Conservation (phyloP, 2,329 filamentous ascomycete genomes). For the Clarireedia paspali region DNA sequence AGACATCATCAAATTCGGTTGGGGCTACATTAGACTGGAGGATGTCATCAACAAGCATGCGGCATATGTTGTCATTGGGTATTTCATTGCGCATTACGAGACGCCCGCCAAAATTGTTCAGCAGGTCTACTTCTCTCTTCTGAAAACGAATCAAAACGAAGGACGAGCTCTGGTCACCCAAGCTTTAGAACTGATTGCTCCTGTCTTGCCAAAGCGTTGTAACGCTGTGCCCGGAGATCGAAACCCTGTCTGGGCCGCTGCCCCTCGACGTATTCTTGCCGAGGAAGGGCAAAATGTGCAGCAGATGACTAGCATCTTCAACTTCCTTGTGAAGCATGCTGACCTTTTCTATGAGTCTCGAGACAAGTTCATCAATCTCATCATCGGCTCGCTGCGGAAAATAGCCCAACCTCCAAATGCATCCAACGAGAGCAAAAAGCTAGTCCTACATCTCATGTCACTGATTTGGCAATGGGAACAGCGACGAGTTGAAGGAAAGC, state of each 20-base stretch:
- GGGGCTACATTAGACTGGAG: slow-evolving; percentile 97
- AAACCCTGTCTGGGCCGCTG: slow-evolving; percentile 80
- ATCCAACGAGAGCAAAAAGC: slow-evolving; percentile 84
- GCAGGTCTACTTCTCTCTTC: slow-evolving; percentile 85
- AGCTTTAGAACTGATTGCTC: slow-evolving; percentile 89
- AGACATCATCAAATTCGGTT: slow-evolving; percentile 98
- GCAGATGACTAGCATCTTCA: slow-evolving; percentile 95
- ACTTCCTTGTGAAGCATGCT: slow-evolving; percentile 88
- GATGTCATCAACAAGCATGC: slow-evolving; percentile 99
- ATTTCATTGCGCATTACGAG: slow-evolving; percentile 96
- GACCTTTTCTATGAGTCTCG: slow-evolving; percentile 91
- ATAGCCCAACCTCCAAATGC: slow-evolving; percentile 76
- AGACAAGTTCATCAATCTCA: slow-evolving; percentile 82
- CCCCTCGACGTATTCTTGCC: slow-evolving; percentile 80
- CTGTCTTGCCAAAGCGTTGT: slow-evolving; percentile 81
- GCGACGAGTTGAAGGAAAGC: slow-evolving; percentile 59
- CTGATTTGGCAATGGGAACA: slow-evolving; percentile 93
- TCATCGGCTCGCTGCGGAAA: slow-evolving; percentile 83
- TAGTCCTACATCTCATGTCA: slow-evolving; percentile 84
- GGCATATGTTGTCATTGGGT: slow-evolving; percentile 92
- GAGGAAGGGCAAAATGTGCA: slow-evolving; percentile 94
- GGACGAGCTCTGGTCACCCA: slow-evolving; percentile 88
- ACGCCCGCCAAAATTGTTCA: slow-evolving; percentile 93
- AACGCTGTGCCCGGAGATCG: slow-evolving; percentile 58
- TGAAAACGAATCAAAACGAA: slow-evolving; percentile 93